Evolutionary conservation across 768 basidiomycete species (phyloP).

Genomic region (Leccinum aurantiacum): DNA sequence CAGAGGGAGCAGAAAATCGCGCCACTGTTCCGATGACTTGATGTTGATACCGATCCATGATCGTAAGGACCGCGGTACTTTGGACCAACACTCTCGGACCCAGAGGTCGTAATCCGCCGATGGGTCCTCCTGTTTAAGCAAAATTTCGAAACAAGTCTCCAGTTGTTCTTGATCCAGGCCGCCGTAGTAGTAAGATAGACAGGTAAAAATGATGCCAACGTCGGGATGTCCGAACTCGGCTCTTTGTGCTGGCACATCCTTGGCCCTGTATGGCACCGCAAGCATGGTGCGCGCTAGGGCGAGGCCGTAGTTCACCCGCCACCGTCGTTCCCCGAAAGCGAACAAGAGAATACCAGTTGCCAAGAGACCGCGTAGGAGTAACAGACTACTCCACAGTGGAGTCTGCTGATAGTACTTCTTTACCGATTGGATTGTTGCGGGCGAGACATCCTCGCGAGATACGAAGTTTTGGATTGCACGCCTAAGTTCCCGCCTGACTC

Average conservation of each 20-base stretch:
- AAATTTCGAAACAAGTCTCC: conserved; percentile 26
- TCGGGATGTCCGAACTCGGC: conserved; percentile 43
- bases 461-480: conserved; percentile 25
- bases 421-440: background rate
- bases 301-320: conserved; percentile 41
- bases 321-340: conserved; percentile 35
- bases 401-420: conserved; percentile 5
- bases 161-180: conserved; percentile 34
- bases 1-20: conserved; percentile 20
- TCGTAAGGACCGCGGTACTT: conserved; percentile 21
- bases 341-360: conserved; percentile 32
- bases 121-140: conserved; percentile 34
- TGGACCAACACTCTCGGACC: conserved; percentile 18
- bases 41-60: conserved; percentile 26
- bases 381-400: conserved; percentile 21
- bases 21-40: conserved; percentile 30
- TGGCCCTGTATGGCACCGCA: conserved; percentile 40
- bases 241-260: conserved; percentile 36
- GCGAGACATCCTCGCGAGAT: conserved; percentile 9
- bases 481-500: background rate
- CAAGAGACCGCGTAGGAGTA: conserved; percentile 38
- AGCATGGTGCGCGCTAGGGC: conserved; percentile 32
- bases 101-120: conserved; percentile 32
- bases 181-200: conserved; percentile 39
- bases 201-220: conserved; percentile 35